Evolutionary conservation across 306 rosid species (phyloP), one percentile per base, ranked within the genome.

Genomic region (Hippophae rhamnoides): DNA sequence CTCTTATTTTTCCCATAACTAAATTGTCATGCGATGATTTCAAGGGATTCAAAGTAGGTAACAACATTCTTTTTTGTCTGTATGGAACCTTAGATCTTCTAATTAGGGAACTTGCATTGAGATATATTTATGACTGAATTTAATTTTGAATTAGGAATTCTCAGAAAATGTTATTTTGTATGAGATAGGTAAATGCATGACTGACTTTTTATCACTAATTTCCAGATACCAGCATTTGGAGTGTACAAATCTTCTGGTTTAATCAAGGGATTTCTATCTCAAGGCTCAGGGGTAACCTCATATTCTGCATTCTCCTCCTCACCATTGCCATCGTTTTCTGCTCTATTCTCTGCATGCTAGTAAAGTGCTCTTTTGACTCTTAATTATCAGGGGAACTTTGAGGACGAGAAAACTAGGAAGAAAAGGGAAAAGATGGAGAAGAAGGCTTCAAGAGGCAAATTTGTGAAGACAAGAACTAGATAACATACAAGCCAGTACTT

Each of bases 371-470:
- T 61, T 31, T 31, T 31, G 38, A 10, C 70, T 25, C 60, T 7
- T 69, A 56, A 63, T 47, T 58, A 66, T 31, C 61, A 92, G 99
- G 99, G 81, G 48, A 72, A 74, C 8, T 13, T 60, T 9, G 99
- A 92, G 80, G 99, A 92, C 66, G 98, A 92, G 49, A 92, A 85
- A 75, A 71, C 88, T 44, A 93, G 95, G 55, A 92, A 82, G 81
- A 92, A 92, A 79, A 79, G 98, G 68, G 96, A 92, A 72, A 92
- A 92, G 81, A 71, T 85, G 94, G 97, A 92, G 81, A 92, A 72
- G 84, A 88, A 79, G 78, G 96, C 95, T 27, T 83, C 97, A 9
- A 80, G 94, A 69, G 67, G 69, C 45, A 89, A 92, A 79, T 75
- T 84, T 64, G 78, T 72, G 69, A 92, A 77, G 82, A 67, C 95